Conservation (phyloP, 371 early-diverging fungal genomes). For the Umbelopsis sp. region DNA sequence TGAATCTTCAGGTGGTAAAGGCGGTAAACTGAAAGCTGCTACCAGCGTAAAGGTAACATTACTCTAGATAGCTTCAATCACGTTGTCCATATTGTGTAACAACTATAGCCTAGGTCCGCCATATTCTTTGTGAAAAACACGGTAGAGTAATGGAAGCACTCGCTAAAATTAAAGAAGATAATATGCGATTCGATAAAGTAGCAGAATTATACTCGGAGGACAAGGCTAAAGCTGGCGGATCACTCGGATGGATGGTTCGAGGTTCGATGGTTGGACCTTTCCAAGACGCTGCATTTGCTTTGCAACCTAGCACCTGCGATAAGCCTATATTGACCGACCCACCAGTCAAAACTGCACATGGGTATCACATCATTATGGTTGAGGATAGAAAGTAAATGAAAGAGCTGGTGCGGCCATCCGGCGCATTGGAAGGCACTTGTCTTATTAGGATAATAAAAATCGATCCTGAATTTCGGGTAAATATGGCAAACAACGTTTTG, state of each 20-base stretch:
- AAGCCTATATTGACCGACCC: constrained; percentile 79
- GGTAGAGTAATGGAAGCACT: constrained; percentile 71
- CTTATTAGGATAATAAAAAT: too few species aligned
- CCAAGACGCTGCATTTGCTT: constrained; percentile 89
- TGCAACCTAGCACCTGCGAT: constrained; percentile 73
- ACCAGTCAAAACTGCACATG: constrained; percentile 63
- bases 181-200: constrained; percentile 71
- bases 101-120: constrained; percentile 62
- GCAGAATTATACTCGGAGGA: constrained; percentile 88
- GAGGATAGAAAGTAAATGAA: constrained; percentile 33
- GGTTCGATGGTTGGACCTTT: constrained; percentile 92
- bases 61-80: neutral
- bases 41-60: constrained; percentile 64
- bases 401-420: too few species aligned
- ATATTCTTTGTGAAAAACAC: constrained; percentile 88
- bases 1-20: constrained; percentile 48
- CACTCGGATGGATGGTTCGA: constrained; percentile 86
- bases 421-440: too few species aligned
- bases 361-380: constrained; percentile 92
- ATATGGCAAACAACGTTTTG: too few species aligned
- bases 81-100: neutral
- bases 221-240: constrained; percentile 76
- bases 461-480: too few species aligned
- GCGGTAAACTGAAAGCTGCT: constrained; percentile 76
- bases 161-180: constrained; percentile 61